Conservation (phyloP, 1,139 yeast species). For the Kurtzmaniella quercitrusa region DNA sequence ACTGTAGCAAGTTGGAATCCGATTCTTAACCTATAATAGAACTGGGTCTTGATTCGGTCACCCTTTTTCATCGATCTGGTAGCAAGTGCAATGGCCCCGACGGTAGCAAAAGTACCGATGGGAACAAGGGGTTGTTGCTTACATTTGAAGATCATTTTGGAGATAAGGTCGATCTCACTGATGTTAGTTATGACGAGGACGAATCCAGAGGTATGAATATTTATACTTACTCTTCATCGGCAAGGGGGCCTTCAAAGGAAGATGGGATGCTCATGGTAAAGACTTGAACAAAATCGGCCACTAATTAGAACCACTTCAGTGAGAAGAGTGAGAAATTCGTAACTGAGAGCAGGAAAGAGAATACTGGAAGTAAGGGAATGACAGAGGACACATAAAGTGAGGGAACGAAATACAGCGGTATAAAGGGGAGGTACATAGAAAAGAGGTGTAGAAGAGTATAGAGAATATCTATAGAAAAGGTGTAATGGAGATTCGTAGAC, state of each 20-base stretch:
- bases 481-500: too few species aligned
- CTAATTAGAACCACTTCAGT: too few species aligned
- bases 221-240: conserved; percentile 22
- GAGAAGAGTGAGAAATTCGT: neutral
- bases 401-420: too few species aligned
- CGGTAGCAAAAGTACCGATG: conserved; percentile 70
- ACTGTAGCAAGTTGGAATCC: conserved; percentile 81
- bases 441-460: too few species aligned
- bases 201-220: too few species aligned
- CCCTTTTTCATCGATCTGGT: conserved; percentile 73
- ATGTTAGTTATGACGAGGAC: neutral
- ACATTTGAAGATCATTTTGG: conserved; percentile 36
- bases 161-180: conserved; percentile 28
- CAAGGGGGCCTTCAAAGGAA: conserved; percentile 16
- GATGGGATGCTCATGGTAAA: conserved; percentile 18
- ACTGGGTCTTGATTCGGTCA: conserved; percentile 70
- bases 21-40: conserved; percentile 86
- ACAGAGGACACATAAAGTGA: too few species aligned
- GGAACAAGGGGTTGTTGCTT: conserved; percentile 82
- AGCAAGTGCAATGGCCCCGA: conserved; percentile 76
- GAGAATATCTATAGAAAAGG: too few species aligned
- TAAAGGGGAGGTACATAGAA: too few species aligned
- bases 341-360: neutral
- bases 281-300: conserved; percentile 7
- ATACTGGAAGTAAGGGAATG: too few species aligned